Percentiles rank a stretch among this genome's conserved stretches.
Conservation (phyloP, 306 rosid genomes). For the Trifolium subterraneum region DNA sequence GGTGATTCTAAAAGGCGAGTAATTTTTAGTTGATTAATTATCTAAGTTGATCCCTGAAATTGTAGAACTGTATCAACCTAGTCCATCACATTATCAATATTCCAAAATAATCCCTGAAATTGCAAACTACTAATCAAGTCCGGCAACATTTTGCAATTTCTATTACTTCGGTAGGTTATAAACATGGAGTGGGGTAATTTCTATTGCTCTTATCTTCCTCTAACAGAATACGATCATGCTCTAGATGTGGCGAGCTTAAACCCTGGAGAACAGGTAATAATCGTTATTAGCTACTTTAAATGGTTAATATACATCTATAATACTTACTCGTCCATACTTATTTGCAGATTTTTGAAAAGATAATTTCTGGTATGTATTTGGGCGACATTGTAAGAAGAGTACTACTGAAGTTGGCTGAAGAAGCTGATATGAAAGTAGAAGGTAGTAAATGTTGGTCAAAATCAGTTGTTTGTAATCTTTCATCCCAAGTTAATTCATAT, state of each 20-base stretch:
- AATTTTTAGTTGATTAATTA: no score
- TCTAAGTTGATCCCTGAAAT: no score
- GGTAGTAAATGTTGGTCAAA: constrained; percentile 12
- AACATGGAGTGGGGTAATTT: constrained; percentile 99
- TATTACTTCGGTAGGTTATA: constrained; percentile 71
- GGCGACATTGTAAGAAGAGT: constrained; percentile 90
- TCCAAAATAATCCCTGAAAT: no score
- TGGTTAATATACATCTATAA: constrained; percentile 25
- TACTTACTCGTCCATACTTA: constrained; percentile 39
- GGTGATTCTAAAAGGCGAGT: no score
- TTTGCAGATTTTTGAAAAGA: constrained; percentile 87
- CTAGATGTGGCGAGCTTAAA: constrained; percentile 83
- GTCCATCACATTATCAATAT: no score
- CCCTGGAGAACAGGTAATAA: constrained; percentile 94
- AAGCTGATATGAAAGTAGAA: no score
- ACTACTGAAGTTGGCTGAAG: constrained; percentile 82
- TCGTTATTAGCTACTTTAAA: constrained; percentile 25
- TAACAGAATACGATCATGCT: constrained; percentile 80
- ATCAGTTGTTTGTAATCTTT: constrained; percentile 13
- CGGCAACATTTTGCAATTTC: no score
- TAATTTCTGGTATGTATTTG: constrained; percentile 97
- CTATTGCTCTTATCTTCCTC: constrained; percentile 85
- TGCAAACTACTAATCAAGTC: no score
- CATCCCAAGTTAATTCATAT: not conserved
- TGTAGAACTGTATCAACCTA: no score